Evolutionary conservation across 2,329 filamentous ascomycete species (phyloP).

Genomic region (Cercospora sp.): DNA sequence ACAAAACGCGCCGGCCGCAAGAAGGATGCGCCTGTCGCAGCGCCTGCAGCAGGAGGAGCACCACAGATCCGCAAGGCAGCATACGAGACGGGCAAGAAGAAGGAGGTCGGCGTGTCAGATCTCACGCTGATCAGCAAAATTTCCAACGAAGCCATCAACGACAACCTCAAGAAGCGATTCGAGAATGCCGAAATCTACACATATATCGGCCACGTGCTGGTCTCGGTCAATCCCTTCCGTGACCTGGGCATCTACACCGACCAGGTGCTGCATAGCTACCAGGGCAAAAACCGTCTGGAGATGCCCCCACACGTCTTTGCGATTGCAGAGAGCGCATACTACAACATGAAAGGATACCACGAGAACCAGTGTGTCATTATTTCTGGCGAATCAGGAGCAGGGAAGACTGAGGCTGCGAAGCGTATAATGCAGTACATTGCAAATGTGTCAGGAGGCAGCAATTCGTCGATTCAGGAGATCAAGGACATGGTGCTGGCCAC

Average conservation of each 20-base stretch:
- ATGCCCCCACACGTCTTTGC: slow-evolving; percentile 87
- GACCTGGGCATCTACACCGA: slow-evolving; percentile 97
- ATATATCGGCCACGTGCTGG: slow-evolving; percentile 98
- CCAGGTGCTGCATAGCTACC: slow-evolving; percentile 86
- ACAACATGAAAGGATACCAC: slow-evolving; percentile 99
- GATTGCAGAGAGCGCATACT: slow-evolving; percentile 93
- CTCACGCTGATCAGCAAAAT: slow-evolving; percentile 97
- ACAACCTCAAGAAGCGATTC: slow-evolving; percentile 97
- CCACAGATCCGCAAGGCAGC: slow-evolving; percentile 90
- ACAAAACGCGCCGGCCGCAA: slow-evolving; percentile 61
- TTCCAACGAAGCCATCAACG: slow-evolving; percentile 98
- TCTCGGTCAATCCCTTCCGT: slow-evolving; percentile 97
- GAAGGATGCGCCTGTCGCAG: slow-evolving; percentile 51
- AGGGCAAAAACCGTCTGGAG: slow-evolving; percentile 94
- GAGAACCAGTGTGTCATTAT: slow-evolving; percentile 99
- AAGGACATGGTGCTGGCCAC: slow-evolving; percentile 99
- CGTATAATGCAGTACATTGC: slow-evolving; percentile 99
- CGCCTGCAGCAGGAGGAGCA: slow-evolving; percentile 45
- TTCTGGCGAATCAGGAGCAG: slow-evolving; percentile 94
- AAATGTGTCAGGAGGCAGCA: slow-evolving; percentile 82
- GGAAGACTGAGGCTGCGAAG: slow-evolving; percentile 98
- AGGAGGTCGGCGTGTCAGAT: slow-evolving; percentile 97
- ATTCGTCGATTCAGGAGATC: slow-evolving; percentile 88
- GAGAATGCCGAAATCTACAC: slow-evolving; percentile 98
- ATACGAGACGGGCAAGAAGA: slow-evolving; percentile 97